Base-by-base conservation (phyloP, 1,284 basidiomycete species). In the Puccinia novopanici region DNA sequence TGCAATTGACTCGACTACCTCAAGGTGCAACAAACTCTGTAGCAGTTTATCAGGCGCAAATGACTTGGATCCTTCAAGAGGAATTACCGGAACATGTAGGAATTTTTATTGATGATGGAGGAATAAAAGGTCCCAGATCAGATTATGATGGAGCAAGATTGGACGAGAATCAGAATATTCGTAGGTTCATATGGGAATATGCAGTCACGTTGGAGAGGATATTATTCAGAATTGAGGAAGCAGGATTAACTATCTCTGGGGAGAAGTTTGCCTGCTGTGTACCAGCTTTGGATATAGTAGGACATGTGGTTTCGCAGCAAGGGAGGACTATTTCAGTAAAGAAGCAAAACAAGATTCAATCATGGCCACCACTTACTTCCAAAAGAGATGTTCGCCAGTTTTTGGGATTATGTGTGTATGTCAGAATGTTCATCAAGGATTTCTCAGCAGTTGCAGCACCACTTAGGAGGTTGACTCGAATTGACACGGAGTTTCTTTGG, bases 281-380 rank as follows among this genome's bases (percentile, higher is more conserved):
- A 5, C 75, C 45, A 17, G 75, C n/a, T 30, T 50, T 76, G 15
- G 75, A 76, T 24, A 76, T 76, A 27, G 75, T 76, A n/a, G 75
- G 75, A 27, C 61, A 76, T 52, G 75, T 76, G 17, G 75, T 76
- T 15, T 65, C n/a, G n/a, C n/a, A n/a, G 59, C 22, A 61, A 30
- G 22, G 45, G 67, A n/a, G 59, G 74, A 6, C 42, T n/a, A n/a
- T n/a, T n/a, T n/a, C n/a, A n/a, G n/a, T n/a, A n/a, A n/a, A n/a
- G n/a, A n/a, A n/a, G n/a, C n/a, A n/a, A n/a, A n/a, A n/a, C n/a
- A n/a, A n/a, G n/a, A n/a, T n/a, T n/a, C n/a, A n/a, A n/a, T n/a
- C n/a, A n/a, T n/a, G n/a, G n/a, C n/a, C n/a, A n/a, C n/a, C n/a
- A n/a, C n/a, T n/a, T n/a, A n/a, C n/a, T n/a, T n/a, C n/a, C n/a